Base-by-base conservation (phyloP, 1,284 basidiomycete species). In the Pterulicium gracile region DNA sequence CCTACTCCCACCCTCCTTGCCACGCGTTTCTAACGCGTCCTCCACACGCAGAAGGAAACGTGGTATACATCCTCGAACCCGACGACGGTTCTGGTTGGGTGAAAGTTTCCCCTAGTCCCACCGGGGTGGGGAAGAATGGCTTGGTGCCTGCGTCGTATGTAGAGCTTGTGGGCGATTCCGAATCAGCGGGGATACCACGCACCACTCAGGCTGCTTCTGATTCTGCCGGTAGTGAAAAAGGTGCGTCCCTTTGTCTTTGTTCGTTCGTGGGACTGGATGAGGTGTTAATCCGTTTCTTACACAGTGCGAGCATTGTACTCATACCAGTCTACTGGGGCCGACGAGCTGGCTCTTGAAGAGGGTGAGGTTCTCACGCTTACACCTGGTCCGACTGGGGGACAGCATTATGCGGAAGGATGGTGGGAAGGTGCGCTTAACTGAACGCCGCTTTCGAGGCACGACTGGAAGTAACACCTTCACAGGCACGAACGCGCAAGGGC, bases 1-100 rank as follows among this genome's bases (percentile, higher is more conserved):
- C n/a, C 15, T 10, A 15, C 7, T 41, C 19, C 18, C 19, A 10
- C n/a, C 18, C 10, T n/a, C 19, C 7, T 41, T 10, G 7, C n/a
- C 10, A 41, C n/a, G 18, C 18, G 7, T 41, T 15, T 41, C 39
- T n/a, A 41, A 20, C 39, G 13, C 10, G 18, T 41, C 10, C 18
- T 15, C 19, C 7, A 7, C 10, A 7, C 47, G 21, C 58, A 83
- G 88, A 84, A 61, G 81, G 77, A 24, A 57, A 61, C 27, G 59
- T 54, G 0, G 81, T 90, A 13, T 66, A 67, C 50, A 67, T 91
- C 19, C 53, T 86, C 1, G 84, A 88, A 55, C 70, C 77, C 47
- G 86, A 90, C 54, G 88, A 90, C 55, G 86, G 81, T 3, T 85
- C 84, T 12, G 88, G 88, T 2, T 90, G 88, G 88, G 73, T 84